Evolutionary conservation across 2,329 filamentous ascomycete species (phyloP).

Genomic region (Dendrostoma leiphaemia): DNA sequence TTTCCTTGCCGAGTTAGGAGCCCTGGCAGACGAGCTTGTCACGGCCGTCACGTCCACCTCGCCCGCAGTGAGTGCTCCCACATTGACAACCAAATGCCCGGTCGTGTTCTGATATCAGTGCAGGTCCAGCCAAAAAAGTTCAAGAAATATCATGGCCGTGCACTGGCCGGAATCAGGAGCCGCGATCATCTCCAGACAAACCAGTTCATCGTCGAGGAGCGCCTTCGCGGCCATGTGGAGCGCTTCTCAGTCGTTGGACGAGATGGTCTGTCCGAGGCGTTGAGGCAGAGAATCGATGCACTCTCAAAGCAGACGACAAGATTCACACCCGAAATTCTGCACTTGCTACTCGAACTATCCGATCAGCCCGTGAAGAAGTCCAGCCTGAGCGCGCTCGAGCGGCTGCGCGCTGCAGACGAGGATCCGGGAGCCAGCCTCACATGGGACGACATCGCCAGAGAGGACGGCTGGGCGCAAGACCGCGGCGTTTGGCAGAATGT

Average conservation of each 20-base stretch:
- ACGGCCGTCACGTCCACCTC: conserved; percentile 57
- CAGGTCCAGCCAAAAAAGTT: conserved; percentile 36
- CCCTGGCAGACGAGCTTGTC: conserved; percentile 70
- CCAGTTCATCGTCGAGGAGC: conserved; percentile 68
- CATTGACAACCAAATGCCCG: conserved; percentile 4
- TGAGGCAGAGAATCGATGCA: conserved; percentile 42
- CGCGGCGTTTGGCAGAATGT: conserved; percentile 69
- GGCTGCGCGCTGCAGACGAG: conserved; percentile 44
- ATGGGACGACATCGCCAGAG: conserved; percentile 76
- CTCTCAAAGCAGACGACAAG: conserved; percentile 42
- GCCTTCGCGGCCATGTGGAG: conserved; percentile 74
- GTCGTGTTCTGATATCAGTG: conserved; percentile 17
- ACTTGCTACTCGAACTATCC: conserved; percentile 76
- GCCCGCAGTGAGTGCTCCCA: conserved; percentile 42
- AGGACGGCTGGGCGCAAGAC: conserved; percentile 71
- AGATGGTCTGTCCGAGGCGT: conserved; percentile 72
- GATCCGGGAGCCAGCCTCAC: conserved; percentile 52
- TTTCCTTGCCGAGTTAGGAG: conserved; percentile 62
- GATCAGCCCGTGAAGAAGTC: conserved; percentile 74
- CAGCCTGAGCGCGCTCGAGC: conserved; percentile 60
- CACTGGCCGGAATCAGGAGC: conserved; percentile 50
- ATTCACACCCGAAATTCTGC: conserved; percentile 77
- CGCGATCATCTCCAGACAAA: conserved; percentile 66
- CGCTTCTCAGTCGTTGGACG: conserved; percentile 79
- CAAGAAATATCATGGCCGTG: conserved; percentile 44